Evolutionary conservation across 768 basidiomycete genomes (phyloP), one percentile per base, ranked within the genome.

Genomic region (Termitomyces sp.): DNA sequence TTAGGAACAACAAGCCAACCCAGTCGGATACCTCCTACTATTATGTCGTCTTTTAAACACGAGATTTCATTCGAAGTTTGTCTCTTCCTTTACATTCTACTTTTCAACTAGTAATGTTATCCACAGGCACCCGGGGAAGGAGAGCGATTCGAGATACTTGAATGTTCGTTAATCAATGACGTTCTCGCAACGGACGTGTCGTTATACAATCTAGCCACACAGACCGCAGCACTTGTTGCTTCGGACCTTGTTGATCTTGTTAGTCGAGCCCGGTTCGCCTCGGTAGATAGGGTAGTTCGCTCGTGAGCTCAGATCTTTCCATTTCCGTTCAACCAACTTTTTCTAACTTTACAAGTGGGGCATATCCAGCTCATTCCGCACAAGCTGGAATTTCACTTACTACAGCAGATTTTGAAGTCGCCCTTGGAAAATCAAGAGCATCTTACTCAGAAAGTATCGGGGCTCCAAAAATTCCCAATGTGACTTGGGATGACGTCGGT

Each of bases 401-500:
- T 20, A 76, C 78, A 0, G 75, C 76, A 42, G 93, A 98, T 66
- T 87, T 98, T 64, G 81, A 87, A 4, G 56, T 63, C 16, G 93
- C 92, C 0, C 76, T 98, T 20, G 76, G 78, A 13, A 81, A 85
- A 59, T 88, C 90, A 13, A 78, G 94, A 54, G 73, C 81, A 10
- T 81, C 88, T 0, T 95, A 95, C 70, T 89, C 92, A 8, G 92
- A 94, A 67, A 92, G 82, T 66, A 96, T 98, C 59, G 96, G 95
- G n/a, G 93, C 94, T 26, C 97, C 97, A 0, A 94, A 90, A 63
- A 99, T 99, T 36, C 97, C 97, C 1, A 88, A 80, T 61, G 94
- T 99, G 0, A 82, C 88, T 0, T 99, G 97, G 97, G 94, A 98
- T 69, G 97, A 99, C 68, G 89, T 99, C 13, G 97, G 97, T 27